phyloP scores from a whole-genome alignment of 1,284 basidiomycete genomes.

The Tylopilus sp. region DNA sequence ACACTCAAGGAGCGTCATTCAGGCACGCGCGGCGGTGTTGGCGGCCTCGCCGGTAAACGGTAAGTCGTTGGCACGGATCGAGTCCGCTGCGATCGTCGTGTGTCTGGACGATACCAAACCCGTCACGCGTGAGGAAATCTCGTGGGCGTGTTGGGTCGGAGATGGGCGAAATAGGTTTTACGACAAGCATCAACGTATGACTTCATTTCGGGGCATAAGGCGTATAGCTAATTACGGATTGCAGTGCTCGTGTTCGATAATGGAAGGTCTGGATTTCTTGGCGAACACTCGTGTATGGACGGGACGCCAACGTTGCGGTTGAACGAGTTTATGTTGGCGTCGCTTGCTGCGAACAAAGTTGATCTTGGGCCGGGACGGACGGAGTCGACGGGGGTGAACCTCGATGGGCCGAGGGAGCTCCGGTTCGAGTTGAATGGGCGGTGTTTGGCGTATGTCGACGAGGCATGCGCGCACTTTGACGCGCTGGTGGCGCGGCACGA shows the following conservation, averaged over 20 bases:
- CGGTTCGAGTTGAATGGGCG: slow-evolving; percentile 66
- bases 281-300: slow-evolving; percentile 93
- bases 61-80: slow-evolving; percentile 74
- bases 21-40: slow-evolving; percentile 67
- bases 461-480: slow-evolving; percentile 68
- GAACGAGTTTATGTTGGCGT: slow-evolving; percentile 91
- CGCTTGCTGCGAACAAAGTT: slow-evolving; percentile 75
- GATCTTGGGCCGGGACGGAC: slow-evolving; percentile 57
- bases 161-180: slow-evolving; percentile 93
- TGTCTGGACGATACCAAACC: slow-evolving; percentile 82
- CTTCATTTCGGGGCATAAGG: background rate
- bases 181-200: slow-evolving; percentile 93
- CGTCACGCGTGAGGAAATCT: slow-evolving; percentile 77
- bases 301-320: slow-evolving; percentile 93
- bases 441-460: slow-evolving; percentile 51
- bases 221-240: slow-evolving; percentile 2
- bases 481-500: slow-evolving; percentile 78
- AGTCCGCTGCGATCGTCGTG: slow-evolving; percentile 86
- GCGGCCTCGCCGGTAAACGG: slow-evolving; percentile 65
- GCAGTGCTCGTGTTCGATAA: slow-evolving; percentile 89
- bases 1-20: background rate
- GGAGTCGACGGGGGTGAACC: slow-evolving; percentile 40
- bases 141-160: slow-evolving; percentile 88
- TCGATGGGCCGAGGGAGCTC: slow-evolving; percentile 66
- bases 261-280: slow-evolving; percentile 89